Evolutionary conservation across 768 basidiomycete species (phyloP).

Genomic region (Serendipita sp.): DNA sequence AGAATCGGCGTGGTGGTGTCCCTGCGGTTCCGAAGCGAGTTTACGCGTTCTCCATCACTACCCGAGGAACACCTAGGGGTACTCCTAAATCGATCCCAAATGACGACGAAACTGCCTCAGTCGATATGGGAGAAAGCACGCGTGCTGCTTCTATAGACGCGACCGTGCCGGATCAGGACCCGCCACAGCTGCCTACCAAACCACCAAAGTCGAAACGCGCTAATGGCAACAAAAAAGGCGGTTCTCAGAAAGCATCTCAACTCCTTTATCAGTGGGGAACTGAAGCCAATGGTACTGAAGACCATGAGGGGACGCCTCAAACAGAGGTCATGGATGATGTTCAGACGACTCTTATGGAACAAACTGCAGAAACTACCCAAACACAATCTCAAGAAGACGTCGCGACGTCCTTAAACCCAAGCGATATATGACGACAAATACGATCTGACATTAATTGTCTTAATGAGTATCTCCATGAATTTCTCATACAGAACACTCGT

Average conservation of each 20-base stretch:
- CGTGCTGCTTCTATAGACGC: not conserved
- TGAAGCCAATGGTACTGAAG: not conserved
- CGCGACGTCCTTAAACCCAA: too few species aligned
- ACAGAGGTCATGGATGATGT: not conserved
- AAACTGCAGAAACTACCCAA: too few species aligned
- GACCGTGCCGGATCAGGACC: not conserved
- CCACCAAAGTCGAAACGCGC: too few species aligned
- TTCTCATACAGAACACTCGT: not conserved
- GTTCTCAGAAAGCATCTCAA: too few species aligned
- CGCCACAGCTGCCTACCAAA: not conserved
- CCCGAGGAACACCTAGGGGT: conserved; percentile 1
- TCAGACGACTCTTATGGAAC: not conserved
- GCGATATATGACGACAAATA: too few species aligned
- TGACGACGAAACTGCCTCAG: not conserved
- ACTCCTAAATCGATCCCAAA: not conserved
- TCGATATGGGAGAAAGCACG: not conserved
- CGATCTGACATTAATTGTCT: not conserved
- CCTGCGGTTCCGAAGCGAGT: not conserved
- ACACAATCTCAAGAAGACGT: too few species aligned
- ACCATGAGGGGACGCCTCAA: not conserved
- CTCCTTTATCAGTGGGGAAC: not conserved
- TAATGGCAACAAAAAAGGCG: too few species aligned
- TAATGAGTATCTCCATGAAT: not conserved
- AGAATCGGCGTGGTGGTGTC: not conserved
- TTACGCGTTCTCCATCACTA: not conserved